Evolutionary conservation across 2,329 filamentous ascomycete genomes (phyloP), one percentile per base, ranked within the genome.

Genomic region (Diaporthe amygdali): DNA sequence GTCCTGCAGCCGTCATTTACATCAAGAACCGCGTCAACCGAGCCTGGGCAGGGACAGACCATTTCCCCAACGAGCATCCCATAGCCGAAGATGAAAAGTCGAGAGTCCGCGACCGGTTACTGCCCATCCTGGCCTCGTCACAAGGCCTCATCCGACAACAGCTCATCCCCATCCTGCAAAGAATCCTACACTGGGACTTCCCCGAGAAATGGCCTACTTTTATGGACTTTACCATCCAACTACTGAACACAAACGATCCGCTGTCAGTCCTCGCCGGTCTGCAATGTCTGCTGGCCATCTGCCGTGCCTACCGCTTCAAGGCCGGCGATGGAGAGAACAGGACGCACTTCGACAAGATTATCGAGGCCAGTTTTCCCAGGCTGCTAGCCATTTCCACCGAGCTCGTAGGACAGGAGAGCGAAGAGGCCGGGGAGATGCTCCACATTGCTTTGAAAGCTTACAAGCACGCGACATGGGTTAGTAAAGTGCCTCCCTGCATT

Each of bases 21-120:
- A 91, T 98, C 81, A 99, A 99, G 86, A 98, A 99, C 85, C 93
- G 95, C 80, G 93, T 98, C 81, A 96, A 93, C 82, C 93, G 95
- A 80, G 95, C 94, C 78, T 99, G 96, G 96, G 89, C 92, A 69
- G 91, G 90, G 74, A 87, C 88, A 78, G 94, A 97, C 75, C 93
- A 96, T 75, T 91, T 89, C 79, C 89, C 91, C 74, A 88, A 90
- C 78, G 91, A 93, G 77, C 91, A 90, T 77, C 86, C 92, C 76
- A 96, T 97, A 83, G 88, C 93, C 77, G 96, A 98, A 80, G 91
- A 93, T 73, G 96, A 98, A 83, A 98, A 98, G 85, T 87, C 90
- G 70, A 90, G 93, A 76, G 94, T 98, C 80, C 91, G 95, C 81
- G 92, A 96, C 78, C 93, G 95, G 74, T 88, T 99, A 76, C 91